Evolutionary conservation across 495 filamentous ascomycete species (phyloP).

Genomic region (Neurospora discreta): DNA sequence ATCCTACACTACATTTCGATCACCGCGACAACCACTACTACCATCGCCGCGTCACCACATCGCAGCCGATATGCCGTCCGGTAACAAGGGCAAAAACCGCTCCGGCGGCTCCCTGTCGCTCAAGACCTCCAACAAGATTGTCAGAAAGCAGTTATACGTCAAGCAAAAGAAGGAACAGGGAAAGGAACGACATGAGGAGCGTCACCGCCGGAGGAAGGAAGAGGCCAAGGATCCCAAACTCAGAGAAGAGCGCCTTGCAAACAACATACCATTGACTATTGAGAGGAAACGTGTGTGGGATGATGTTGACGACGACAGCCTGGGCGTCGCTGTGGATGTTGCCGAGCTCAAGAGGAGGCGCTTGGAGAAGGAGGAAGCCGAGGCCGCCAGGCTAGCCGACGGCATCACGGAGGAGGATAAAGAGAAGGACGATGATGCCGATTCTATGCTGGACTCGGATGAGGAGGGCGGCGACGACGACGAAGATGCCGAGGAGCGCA

Average conservation of each 20-base stretch:
- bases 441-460: slow-evolving; percentile 61
- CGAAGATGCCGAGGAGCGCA: slow-evolving; percentile 32
- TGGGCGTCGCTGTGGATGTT: slow-evolving; percentile 69
- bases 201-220: slow-evolving; percentile 67
- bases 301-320: slow-evolving; percentile 65
- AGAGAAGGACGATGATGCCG: slow-evolving; percentile 44
- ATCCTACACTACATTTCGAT: not conserved
- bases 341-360: slow-evolving; percentile 63
- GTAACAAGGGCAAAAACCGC: not conserved
- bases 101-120: slow-evolving; percentile 17
- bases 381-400: slow-evolving; percentile 32
- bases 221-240: slow-evolving; percentile 77
- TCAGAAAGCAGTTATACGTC: slow-evolving; percentile 62
- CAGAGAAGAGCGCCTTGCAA: slow-evolving; percentile 54
- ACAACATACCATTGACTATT: slow-evolving; percentile 73
- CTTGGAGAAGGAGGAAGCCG: slow-evolving; percentile 51
- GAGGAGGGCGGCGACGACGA: slow-evolving; percentile 31
- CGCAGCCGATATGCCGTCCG: not conserved
- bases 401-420: slow-evolving; percentile 32
- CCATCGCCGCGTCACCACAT: not conserved
- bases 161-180: slow-evolving; percentile 66
- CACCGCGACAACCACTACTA: not conserved
- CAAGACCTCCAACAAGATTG: slow-evolving; percentile 54
- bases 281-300: slow-evolving; percentile 92
- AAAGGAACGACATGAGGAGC: slow-evolving; percentile 59